Base-by-base conservation (phyloP, 1,284 basidiomycete genomes). In the Austropuccinia psidii region DNA sequence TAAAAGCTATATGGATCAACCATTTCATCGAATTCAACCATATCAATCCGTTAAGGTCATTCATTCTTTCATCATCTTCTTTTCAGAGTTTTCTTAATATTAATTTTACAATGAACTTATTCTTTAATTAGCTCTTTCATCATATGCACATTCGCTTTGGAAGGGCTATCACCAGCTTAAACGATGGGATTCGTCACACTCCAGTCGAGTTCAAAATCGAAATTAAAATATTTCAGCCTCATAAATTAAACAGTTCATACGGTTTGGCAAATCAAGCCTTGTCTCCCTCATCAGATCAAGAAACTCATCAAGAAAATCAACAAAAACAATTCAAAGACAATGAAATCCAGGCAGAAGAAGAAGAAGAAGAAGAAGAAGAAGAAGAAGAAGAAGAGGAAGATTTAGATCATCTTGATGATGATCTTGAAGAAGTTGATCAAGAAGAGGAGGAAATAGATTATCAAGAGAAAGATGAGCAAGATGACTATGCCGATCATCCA, bases 71-170 rank as follows among this genome's bases (percentile, higher is more conserved):
- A 37, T 41, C 52, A 52, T 54, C 29, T 35, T 27, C 39, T 33
- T 57, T 68, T 2, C 19, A n/a, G n/a, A n/a, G n/a, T n/a, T n/a
- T 33, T n/a, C 6, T 31, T 29, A 50, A 49, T 35, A 4, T 35
- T 31, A 27, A 41, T 47, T 17, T 4, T 24, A 24, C 24, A 7
- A 62, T n/a, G 41, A 21, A 31, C 33, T 43, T n/a, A 37, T 39
- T 43, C n/a, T 33, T 35, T 7, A 60, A 35, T 11, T 9, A 33
- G 7, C 15, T 37, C 19, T 39, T 6, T 35, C 4, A 43, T 19
- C 45, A 5, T 31, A 72, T 72, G 69, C 17, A 7, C n/a, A 72
- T 72, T 58, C 55, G 69, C 37, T 72, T 72, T 35, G 69, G 69
- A 21, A 61, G 58, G 31, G 57, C 58, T 9, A 72, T 72, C 47